Conservation (phyloP, 2,329 filamentous ascomycete genomes). For the Talaromyces sp. region DNA sequence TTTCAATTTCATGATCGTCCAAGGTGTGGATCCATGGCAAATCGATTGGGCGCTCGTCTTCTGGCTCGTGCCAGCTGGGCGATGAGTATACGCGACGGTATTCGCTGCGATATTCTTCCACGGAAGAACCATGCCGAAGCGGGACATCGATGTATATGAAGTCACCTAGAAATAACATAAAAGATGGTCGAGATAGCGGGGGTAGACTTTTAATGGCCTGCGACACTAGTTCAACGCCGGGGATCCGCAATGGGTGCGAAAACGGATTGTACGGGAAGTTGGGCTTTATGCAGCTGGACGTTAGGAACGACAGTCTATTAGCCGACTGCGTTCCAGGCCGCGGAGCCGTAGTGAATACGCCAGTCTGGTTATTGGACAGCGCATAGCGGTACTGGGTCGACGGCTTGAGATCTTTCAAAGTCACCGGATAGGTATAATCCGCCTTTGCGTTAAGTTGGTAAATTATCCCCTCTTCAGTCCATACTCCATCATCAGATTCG, state of each 20-base stretch:
- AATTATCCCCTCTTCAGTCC: slow-evolving; percentile 62
- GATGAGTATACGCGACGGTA: slow-evolving; percentile 96
- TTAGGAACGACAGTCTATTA: slow-evolving; percentile 80
- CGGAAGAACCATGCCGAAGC: slow-evolving; percentile 63
- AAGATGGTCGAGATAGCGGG: slow-evolving; percentile 44
- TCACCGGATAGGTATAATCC: slow-evolving; percentile 72
- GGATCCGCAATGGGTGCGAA: slow-evolving; percentile 75
- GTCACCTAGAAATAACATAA: slow-evolving; percentile 55
- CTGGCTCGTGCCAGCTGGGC: slow-evolving; percentile 71
- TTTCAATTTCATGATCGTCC: slow-evolving; percentile 93
- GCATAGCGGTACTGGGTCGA: slow-evolving; percentile 76
- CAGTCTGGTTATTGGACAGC: slow-evolving; percentile 79
- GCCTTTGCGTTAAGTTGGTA: slow-evolving; percentile 65
- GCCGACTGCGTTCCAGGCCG: slow-evolving; percentile 57
- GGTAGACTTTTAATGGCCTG: slow-evolving; percentile 64
- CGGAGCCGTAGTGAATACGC: slow-evolving; percentile 74
- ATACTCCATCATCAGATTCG: slow-evolving; percentile 35
- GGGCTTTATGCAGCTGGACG: slow-evolving; percentile 87
- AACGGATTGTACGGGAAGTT: slow-evolving; percentile 83
- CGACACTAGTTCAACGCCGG: slow-evolving; percentile 71
- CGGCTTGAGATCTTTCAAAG: slow-evolving; percentile 60
- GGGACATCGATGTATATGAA: slow-evolving; percentile 67
- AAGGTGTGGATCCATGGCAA: slow-evolving; percentile 97
- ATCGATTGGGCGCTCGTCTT: slow-evolving; percentile 54
- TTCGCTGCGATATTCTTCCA: slow-evolving; percentile 77